Percentiles rank a stretch among this genome's conserved stretches.
Conservation (phyloP, 331 rosid genomes). For the Pyracantha coccinea region DNA sequence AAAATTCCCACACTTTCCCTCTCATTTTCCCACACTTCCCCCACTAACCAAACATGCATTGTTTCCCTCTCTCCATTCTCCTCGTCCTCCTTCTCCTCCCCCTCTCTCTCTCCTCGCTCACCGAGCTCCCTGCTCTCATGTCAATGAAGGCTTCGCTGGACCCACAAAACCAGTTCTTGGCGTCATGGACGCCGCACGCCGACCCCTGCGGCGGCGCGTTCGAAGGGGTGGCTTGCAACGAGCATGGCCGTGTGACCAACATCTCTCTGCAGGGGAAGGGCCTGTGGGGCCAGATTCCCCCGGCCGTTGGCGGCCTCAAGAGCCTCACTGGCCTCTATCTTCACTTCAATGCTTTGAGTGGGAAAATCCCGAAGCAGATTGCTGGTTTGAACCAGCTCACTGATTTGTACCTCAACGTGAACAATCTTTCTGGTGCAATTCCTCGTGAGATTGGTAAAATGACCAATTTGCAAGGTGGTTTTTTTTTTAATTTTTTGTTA, state of each 20-base stretch:
- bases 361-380: constrained; percentile 37
- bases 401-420: constrained; percentile 45
- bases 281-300: constrained; percentile 31
- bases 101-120: constrained; percentile 6
- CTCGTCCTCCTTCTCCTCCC: not conserved
- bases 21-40: not conserved
- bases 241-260: constrained; percentile 29
- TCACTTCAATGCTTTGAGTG: constrained; percentile 38
- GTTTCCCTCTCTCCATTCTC: not conserved
- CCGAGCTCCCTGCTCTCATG: constrained; percentile 38
- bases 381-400: constrained; percentile 19
- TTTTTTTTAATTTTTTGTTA: not conserved
- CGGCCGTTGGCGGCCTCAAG: constrained; percentile 27
- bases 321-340: constrained; percentile 41
- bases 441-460: constrained; percentile 32
- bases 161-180: constrained; percentile 29
- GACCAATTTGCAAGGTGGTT: constrained; percentile 39
- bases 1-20: not conserved
- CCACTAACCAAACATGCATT: constrained; percentile 14
- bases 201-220: constrained; percentile 35
- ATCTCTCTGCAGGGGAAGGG: constrained; percentile 50
- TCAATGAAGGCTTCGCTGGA: constrained; percentile 33
- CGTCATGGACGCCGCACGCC: constrained; percentile 26
- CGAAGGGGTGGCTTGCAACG: constrained; percentile 46
- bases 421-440: constrained; percentile 38